Percentiles rank a stretch among this genome's conserved stretches.
phyloP scores from a whole-genome alignment of 148 eudicot species.

The Linanthus parryae region DNA sequence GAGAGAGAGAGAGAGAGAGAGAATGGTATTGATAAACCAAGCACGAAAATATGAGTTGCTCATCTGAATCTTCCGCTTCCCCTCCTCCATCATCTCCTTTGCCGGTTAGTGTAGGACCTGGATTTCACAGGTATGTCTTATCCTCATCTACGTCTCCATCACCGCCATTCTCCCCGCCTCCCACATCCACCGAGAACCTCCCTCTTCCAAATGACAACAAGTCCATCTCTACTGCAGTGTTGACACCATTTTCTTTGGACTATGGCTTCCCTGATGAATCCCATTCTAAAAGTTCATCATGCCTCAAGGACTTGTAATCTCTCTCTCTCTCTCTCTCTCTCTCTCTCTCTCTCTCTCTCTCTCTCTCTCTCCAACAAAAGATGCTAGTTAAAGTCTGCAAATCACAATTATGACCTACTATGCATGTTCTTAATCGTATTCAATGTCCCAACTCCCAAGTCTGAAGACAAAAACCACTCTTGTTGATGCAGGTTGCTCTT shows the following conservation, averaged over 20 bases:
- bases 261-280: not conserved
- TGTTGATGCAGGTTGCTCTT: conserved; percentile 38
- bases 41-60: no score
- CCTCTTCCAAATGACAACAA: conserved; percentile 8
- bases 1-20: no score
- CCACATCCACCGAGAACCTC: conserved; percentile 15
- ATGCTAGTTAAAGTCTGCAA: no score
- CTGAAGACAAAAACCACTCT: no score
- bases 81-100: conserved; percentile 29
- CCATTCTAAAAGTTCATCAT: conserved; percentile 6
- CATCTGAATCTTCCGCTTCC: conserved; percentile 23
- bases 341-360: no score
- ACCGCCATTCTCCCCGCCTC: conserved; percentile 17
- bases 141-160: conserved; percentile 25
- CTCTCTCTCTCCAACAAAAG: no score
- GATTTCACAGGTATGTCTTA: conserved; percentile 14
- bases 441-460: no score
- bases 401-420: no score
- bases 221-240: not conserved
- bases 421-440: no score
- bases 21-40: no score
- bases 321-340: conserved; percentile 3
- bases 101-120: conserved; percentile 32
- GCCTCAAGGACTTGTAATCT: conserved; percentile 22
- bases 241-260: conserved; percentile 14